These are phyloP conservation scores for Solanum bulbocastanum DNA, from an alignment of 257 asterid species.

Conservation along the genomic window DNA sequence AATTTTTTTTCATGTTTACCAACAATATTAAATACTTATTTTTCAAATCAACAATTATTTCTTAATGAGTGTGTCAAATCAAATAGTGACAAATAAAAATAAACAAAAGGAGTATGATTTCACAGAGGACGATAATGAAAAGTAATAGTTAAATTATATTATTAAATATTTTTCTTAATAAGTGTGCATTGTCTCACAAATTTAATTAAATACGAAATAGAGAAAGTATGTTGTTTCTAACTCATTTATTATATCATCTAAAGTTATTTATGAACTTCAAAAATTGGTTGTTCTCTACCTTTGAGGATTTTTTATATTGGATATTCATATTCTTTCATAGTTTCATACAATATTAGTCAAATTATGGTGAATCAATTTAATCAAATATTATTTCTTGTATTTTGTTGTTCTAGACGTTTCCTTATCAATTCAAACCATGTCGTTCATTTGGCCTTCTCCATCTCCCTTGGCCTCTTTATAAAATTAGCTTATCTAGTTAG, in stretches of 20 bases:
- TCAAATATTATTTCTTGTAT: not conserved
- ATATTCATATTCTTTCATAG: not conserved
- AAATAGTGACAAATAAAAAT: no score
- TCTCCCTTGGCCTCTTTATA: not conserved
- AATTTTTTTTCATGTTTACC: no score
- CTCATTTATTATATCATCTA: not conserved
- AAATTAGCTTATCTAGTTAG: no score
- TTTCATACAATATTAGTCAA: not conserved
- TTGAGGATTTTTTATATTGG: not conserved
- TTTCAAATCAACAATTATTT: not conserved
- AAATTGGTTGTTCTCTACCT: not conserved
- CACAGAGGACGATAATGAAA: no score
- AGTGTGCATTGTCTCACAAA: not conserved
- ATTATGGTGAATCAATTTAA: not conserved
- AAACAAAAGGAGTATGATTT: accelerated
- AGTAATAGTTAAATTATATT: no score
- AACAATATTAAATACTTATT: not conserved
- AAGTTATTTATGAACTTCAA: not conserved
- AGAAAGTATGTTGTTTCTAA: not conserved
- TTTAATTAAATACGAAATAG: not conserved
- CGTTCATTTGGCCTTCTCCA: not conserved
- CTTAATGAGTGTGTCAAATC: not conserved
- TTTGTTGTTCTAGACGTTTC: not conserved
- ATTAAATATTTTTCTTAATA: no score
- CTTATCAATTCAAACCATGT: not conserved